Base-by-base conservation (phyloP, 2,329 filamentous ascomycete genomes). In the Ampelomyces quisqualis region DNA sequence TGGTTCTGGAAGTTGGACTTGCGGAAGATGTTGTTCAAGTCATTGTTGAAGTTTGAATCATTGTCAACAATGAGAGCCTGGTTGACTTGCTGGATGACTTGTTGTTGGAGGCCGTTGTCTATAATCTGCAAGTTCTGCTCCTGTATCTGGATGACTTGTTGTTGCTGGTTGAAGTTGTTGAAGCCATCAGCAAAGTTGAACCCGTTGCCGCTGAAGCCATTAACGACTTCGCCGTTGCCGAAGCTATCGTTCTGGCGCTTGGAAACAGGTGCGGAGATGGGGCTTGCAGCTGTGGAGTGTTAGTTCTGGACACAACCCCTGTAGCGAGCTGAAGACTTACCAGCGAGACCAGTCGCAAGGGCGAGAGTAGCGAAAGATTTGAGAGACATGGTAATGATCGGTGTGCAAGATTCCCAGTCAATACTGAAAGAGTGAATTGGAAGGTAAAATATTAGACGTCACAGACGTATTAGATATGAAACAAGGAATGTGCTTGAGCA, bases 151-250 rank as follows among this genome's bases (percentile, higher is more conserved):
- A 66, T 47, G 11, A 63, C 51, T 24, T 59, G 55, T 18, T 61
- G 34, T 41, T 63, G 57, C 36, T 61, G 39, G 50, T 61, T 58
- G 55, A 64, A 57, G 47, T 53, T 49, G 42, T 59, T 55, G 52
- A 65, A 59, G 42, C 52, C 54, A 34, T 64, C 50, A 43, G 57
- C 50, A 46, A 64, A 59, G 56, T 60, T 58, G 55, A 62, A 62
- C 43, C 48, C 56, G 21, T 56, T 32, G 34, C 45, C 36, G 34
- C 45, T 51, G 41, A 48, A 44, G 29, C 49, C 51, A 38, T 55
- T 55, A 28, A 48, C 27, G 17, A 57, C 34, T n/a, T 34, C 52
- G 28, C 39, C 37, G 40, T 47, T 49, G 45, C 31, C 32, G 29
- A 47, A 34, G 29, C 24, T 14, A 18, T 39, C 15, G 32, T 36